A percentile compares a stretch with the other conserved stretches of the same genome.
phyloP scores from a whole-genome alignment of 176 grass and related monocot genomes.

The Ensete ventricosum region DNA sequence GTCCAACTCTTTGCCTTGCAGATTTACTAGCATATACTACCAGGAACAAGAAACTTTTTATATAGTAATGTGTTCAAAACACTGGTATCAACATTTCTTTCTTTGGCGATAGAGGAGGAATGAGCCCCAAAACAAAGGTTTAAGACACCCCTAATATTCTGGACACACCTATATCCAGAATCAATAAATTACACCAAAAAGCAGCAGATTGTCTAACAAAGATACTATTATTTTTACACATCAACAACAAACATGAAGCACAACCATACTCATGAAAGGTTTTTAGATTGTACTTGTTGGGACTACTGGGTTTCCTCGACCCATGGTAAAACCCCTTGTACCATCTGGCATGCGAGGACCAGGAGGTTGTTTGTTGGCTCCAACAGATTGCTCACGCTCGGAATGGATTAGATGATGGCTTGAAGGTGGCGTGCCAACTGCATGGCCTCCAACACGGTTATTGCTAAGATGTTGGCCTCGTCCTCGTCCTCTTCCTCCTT shows the following conservation, averaged over 20 bases:
- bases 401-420: constrained; percentile 21
- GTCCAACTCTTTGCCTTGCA: too few relatives aligned
- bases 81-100: too few relatives aligned
- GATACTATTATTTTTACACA: neutral
- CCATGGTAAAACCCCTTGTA: constrained; percentile 64
- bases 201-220: neutral
- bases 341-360: constrained; percentile 88
- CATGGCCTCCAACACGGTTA: constrained; percentile 31
- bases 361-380: constrained; percentile 54
- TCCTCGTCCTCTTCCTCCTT: constrained; percentile 48
- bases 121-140: too few relatives aligned
- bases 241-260: neutral
- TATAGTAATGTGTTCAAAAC: too few relatives aligned
- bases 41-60: too few relatives aligned
- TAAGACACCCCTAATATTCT: too few relatives aligned
- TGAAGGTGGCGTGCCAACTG: constrained; percentile 40
- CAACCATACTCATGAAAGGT: neutral
- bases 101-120: too few relatives aligned
- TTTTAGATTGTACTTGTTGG: constrained; percentile 1
- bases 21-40: too few relatives aligned
- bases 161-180: neutral
- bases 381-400: constrained; percentile 28
- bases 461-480: constrained; percentile 42
- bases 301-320: constrained; percentile 54
- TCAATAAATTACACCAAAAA: neutral